Conservation (phyloP, 495 filamentous ascomycete species). For the Penicillium coprophilum region DNA sequence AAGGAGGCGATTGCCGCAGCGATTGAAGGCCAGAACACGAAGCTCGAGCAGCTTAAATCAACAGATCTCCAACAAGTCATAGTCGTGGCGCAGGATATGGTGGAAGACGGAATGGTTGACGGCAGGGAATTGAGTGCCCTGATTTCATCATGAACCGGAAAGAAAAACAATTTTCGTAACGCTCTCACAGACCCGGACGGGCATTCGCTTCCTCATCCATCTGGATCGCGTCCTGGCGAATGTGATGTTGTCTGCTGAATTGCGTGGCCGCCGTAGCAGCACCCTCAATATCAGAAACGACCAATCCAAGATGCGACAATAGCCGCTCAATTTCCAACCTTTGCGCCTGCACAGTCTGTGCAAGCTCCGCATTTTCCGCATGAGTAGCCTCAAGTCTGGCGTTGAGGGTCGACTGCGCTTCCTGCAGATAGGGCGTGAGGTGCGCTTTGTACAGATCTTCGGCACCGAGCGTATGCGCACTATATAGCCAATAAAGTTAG, state of each 20-base stretch:
- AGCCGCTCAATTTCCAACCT: conserved; percentile 70
- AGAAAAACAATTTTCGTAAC: conserved; percentile 8
- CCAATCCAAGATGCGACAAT: conserved; percentile 61
- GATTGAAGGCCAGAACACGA: conserved; percentile 43
- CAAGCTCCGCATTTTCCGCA: conserved; percentile 61
- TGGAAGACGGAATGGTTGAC: conserved; percentile 49
- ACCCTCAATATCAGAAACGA: conserved; percentile 68
- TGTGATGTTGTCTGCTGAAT: conserved; percentile 38
- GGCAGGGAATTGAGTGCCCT: conserved; percentile 37
- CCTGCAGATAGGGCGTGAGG: conserved; percentile 62
- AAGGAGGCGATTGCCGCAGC: conserved; percentile 48
- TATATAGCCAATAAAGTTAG: conserved; percentile 30
- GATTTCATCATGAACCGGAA: conserved; percentile 35
- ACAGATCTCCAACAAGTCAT: conserved; percentile 32
- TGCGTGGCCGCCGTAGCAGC: conserved; percentile 52
- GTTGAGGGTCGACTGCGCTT: conserved; percentile 61
- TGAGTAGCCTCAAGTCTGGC: conserved; percentile 60
- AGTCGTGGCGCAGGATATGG: conserved; percentile 47
- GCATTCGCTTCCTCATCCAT: conserved; percentile 46
- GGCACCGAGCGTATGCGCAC: conserved; percentile 76
- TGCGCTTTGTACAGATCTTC: conserved; percentile 66
- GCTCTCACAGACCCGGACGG: conserved; percentile 24
- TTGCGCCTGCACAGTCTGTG: conserved; percentile 63
- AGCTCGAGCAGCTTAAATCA: conserved; percentile 40
- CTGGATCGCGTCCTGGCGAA: conserved; percentile 45